Percentiles rank a stretch among this genome's conserved stretches.
These are phyloP conservation scores for Nicotiana benthamiana DNA, from an alignment of 257 asterid species.

Conservation along the genomic window DNA sequence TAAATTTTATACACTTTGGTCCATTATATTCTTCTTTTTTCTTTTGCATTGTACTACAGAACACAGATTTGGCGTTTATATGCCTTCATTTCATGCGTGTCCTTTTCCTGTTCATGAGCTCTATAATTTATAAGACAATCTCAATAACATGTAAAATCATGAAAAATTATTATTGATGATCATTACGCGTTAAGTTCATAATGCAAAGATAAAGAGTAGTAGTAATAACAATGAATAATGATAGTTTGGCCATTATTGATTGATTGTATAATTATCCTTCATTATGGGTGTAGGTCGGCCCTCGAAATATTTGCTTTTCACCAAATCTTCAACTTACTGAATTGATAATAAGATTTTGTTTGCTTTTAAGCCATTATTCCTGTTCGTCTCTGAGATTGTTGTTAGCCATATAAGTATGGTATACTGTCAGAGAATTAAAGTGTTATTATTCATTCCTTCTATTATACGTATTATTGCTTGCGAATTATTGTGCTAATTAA, in stretches of 20 bases:
- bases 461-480: too few species aligned
- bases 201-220: not conserved
- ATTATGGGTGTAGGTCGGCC: slow-evolving; percentile 19
- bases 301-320: not conserved
- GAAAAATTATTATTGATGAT: not conserved
- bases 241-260: slow-evolving; percentile 15
- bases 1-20: too few species aligned
- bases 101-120: not conserved
- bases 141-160: not conserved
- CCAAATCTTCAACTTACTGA: not conserved
- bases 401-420: too few species aligned
- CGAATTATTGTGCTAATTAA: too few species aligned
- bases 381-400: too few species aligned
- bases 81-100: not conserved
- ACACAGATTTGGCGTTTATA: not conserved
- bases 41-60: not conserved
- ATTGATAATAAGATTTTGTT: not conserved
- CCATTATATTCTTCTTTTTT: not conserved
- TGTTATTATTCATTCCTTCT: too few species aligned
- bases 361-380: too few species aligned
- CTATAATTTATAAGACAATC: not conserved
- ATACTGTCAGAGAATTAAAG: too few species aligned
- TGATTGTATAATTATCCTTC: slow-evolving; percentile 22
- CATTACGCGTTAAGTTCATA: not conserved
- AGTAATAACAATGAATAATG: slow-evolving; percentile 9